Evolutionary conservation across 805 yeast genomes (phyloP).

Genomic region (Schwanniomyces pseudopolymorphus): DNA sequence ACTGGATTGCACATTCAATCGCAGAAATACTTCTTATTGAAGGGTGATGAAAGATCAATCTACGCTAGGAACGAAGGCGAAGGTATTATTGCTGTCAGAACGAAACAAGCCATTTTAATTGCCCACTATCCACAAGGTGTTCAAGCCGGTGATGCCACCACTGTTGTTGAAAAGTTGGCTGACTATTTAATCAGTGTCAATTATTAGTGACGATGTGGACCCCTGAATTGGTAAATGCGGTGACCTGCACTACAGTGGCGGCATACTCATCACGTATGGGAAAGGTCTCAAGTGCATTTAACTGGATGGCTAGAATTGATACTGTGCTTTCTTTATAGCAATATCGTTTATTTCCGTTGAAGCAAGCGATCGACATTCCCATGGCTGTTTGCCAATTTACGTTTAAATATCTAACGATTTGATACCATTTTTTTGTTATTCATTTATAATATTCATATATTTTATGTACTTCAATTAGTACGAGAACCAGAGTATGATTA

Average conservation of each 20-base stretch:
- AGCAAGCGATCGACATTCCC: background rate
- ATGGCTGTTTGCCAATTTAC: background rate
- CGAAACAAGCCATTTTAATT: conserved; percentile 86
- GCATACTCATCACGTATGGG: background rate
- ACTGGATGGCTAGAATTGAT: background rate
- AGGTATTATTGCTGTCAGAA: conserved; percentile 89
- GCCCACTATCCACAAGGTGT: conserved; percentile 94
- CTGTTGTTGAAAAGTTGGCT: conserved; percentile 92
- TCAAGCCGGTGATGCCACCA: conserved; percentile 93
- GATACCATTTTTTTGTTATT: background rate
- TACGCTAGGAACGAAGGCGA: conserved; percentile 89
- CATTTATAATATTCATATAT: background rate
- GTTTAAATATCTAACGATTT: background rate
- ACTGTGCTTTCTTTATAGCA: background rate
- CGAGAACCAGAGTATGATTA: background rate
- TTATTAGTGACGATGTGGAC: conserved; percentile 43
- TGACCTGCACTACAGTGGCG: background rate
- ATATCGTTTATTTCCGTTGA: background rate
- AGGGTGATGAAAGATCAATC: conserved; percentile 89
- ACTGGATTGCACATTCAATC: conserved; percentile 84
- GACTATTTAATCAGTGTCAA: conserved; percentile 89
- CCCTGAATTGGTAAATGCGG: background rate
- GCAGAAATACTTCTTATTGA: conserved; percentile 81
- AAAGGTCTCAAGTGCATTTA: background rate
- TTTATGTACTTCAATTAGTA: background rate